Percentiles rank a stretch among this genome's conserved stretches.
phyloP scores from a whole-genome alignment of 805 yeast species.

The Saturnispora mendoncae region DNA sequence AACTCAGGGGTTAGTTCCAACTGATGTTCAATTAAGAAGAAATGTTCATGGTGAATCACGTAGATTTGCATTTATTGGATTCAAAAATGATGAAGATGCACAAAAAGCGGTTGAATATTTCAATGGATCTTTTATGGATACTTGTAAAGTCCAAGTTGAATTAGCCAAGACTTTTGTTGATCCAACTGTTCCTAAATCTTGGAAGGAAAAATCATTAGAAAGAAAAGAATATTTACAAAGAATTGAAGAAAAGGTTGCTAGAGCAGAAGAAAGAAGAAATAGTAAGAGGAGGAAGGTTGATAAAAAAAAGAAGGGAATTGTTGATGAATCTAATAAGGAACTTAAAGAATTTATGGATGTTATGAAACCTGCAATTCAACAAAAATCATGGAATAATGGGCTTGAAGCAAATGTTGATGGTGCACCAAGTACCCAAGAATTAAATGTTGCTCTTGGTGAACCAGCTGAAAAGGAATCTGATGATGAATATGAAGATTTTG shows the following conservation, averaged over 20 bases:
- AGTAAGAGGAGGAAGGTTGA: constrained; percentile 31
- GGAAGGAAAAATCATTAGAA: constrained; percentile 41
- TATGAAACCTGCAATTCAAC: constrained; percentile 66
- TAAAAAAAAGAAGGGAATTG: constrained; percentile 40
- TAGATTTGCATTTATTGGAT: constrained; percentile 90
- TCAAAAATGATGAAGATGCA: constrained; percentile 65
- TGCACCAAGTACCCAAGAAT: constrained; percentile 36
- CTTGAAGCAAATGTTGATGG: constrained; percentile 38
- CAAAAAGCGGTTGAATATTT: constrained; percentile 66
- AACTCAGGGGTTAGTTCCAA: constrained; percentile 38
- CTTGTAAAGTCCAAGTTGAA: constrained; percentile 69
- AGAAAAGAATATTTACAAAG: constrained; percentile 44
- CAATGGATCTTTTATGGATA: constrained; percentile 72
- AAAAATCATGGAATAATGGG: constrained; percentile 71
- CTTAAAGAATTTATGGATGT: constrained; percentile 75
- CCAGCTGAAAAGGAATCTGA: constrained; percentile 32
- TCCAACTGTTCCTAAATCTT: constrained; percentile 65
- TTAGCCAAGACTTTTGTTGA: constrained; percentile 82
- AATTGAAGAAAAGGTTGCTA: constrained; percentile 41
- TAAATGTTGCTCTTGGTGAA: constrained; percentile 34
- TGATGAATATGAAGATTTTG: constrained; percentile 44
- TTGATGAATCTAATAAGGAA: constrained; percentile 53
- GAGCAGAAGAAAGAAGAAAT: constrained; percentile 39
- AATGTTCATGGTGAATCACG: constrained; percentile 81
- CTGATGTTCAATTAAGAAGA: constrained; percentile 82